Base-by-base conservation (phyloP, 257 asterid genomes). In the Vinca minor region DNA sequence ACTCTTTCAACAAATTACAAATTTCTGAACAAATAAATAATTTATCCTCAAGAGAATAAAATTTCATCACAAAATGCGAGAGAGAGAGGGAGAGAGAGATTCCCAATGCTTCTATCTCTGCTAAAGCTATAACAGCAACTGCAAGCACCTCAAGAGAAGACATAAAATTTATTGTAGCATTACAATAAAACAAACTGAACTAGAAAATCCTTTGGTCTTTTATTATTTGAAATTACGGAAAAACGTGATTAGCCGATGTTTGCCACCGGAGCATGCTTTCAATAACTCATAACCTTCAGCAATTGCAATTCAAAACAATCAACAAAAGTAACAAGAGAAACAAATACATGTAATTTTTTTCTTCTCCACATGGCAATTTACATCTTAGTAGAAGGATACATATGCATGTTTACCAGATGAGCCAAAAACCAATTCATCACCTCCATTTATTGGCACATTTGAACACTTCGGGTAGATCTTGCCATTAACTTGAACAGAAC, bases 371-470 rank as follows among this genome's bases (percentile, higher is more conserved):
- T 26, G 38, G 36, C n/a, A 31, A 56, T 8, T 4, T 7, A 56
- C 3, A 2, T 50, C 57, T 29, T 6, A 55, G 39, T 34, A 31
- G 71, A 87, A 85, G 96, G 98, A 91, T 87, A 91, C 98, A 65
- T 87, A 91, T 56, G 87, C 88, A 74, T 85, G 92, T 69, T 73
- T 78, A 26, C 85, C 91, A 26, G 85, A 75, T 29, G 76, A 75
- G 82, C 86, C 74, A 73, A 91, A 91, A 46, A 84, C 84, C 82
- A 91, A 87, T 69, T 87, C 96, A 74, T 91, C 96, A 12, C 98
- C 96, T 56, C 79, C 89, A 65, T 74, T 83, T 55, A 91, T 76
- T 68, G 81, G 83, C 69, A 88, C 72, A 9, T 82, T 84, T 35
- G 91, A 75, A 67, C 80, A 84, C 75, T 85, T 82, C 57, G 83